Base-by-base conservation (phyloP, 306 rosid genomes). In the Trifolium repens region DNA sequence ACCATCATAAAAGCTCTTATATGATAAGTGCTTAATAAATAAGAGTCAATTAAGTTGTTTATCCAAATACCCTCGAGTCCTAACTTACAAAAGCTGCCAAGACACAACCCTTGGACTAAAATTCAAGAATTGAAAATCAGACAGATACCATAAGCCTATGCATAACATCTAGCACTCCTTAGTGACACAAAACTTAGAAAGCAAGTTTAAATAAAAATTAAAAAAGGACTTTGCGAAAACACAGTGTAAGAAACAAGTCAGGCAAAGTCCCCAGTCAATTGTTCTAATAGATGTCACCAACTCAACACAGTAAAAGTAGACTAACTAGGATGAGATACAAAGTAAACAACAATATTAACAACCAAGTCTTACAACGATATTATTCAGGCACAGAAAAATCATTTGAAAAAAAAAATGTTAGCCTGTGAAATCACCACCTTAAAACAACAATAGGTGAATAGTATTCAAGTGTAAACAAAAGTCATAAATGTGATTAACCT, bases 401-500 rank as follows among this genome's bases (percentile, higher is more conserved):
- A 69, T 16, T 49, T 49, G 55, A 22, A 37, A 60, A 47, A 47
- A 11, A 7, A 3, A 54, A 54, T 24, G 69, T 40, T 9, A 67
- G 4, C 67, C 58, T 8, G 42, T 67, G 26, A 39, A 55, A 39
- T 67, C 49, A 76, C 57, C 30, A 35, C 16, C 7, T 47, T 26
- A 52, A 79, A 72, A n/a, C 52, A 47, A 14, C 54, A 80, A 22
- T 19, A 68, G 54, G 4, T 43, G 17, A 57, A 70, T 70, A 9
- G 6, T 19, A 13, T 50, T 60, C 0, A 44, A 13, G 34, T 2
- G 39, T 13, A 60, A 67, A 52, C 40, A 24, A 60, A 9, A 44
- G 16, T 74, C 43, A 32, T 40, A 7, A 54, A 54, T 4, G 67
- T 72, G 42, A 10, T 60, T n/a, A 66, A 73, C 66, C 32, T 54